A percentile compares a stretch with the other conserved stretches of the same genome.
Evolutionary conservation across 305 asterid genomes (phyloP).

Genomic region (Solanum hybrid): DNA sequence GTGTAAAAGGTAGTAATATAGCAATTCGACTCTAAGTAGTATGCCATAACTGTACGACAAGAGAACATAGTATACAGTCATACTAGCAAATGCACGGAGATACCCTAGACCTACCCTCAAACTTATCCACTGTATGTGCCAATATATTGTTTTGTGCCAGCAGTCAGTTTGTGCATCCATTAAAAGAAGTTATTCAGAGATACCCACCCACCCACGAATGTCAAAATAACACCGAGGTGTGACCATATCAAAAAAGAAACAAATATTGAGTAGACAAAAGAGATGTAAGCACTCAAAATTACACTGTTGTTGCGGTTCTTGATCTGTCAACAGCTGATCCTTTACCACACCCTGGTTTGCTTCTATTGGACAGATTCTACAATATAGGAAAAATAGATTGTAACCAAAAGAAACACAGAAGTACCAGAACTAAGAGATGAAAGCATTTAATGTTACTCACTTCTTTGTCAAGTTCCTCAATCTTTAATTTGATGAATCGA

Average conservation of each 20-base stretch:
- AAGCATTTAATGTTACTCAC: constrained; percentile 22
- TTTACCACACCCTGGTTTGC: constrained; percentile 88
- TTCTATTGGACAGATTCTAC: constrained; percentile 83
- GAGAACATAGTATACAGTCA: background rate
- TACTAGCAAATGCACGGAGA: background rate
- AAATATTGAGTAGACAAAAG: background rate
- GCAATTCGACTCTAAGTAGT: background rate
- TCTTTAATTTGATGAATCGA: constrained; percentile 61
- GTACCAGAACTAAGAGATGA: background rate
- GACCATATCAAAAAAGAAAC: background rate
- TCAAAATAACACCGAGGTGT: background rate
- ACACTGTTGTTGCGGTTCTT: constrained; percentile 91
- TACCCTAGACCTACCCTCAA: background rate
- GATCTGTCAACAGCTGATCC: constrained; percentile 99
- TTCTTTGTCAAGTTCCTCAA: constrained; percentile 91
- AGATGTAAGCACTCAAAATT: constrained; percentile 20
- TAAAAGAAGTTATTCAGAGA: background rate
- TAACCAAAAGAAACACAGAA: background rate
- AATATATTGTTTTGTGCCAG: background rate
- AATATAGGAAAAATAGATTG: constrained; percentile 15
- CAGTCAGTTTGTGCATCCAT: background rate
- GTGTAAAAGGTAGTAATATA: background rate
- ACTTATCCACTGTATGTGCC: background rate
- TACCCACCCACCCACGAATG: background rate
- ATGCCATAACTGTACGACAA: background rate